Evolutionary conservation across 768 basidiomycete genomes (phyloP).

Genomic region (Lactifluus volemus): DNA sequence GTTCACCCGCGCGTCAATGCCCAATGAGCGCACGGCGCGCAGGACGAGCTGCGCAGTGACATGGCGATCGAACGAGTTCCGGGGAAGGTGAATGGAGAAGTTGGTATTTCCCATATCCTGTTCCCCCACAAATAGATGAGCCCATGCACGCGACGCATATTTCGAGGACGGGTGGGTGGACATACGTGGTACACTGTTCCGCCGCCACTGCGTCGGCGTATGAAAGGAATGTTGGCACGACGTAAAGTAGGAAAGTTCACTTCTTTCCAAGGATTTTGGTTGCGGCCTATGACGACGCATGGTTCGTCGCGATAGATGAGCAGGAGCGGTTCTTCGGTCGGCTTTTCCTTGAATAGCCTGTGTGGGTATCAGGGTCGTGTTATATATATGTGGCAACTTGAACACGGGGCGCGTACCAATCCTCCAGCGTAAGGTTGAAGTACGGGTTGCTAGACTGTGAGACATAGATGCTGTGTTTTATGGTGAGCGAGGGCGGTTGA

Average conservation of each 20-base stretch:
- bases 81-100: slow-evolving; percentile 87
- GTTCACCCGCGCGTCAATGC: slow-evolving; percentile 70
- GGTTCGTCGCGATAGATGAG: slow-evolving; percentile 82
- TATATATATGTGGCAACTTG: no score
- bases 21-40: slow-evolving; percentile 67
- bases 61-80: slow-evolving; percentile 69
- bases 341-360: slow-evolving; percentile 77
- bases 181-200: slow-evolving; percentile 95
- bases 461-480: slow-evolving; percentile 51
- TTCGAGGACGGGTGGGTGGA: no score
- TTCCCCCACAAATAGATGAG: not conserved
- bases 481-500: not conserved
- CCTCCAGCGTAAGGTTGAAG: slow-evolving; percentile 86
- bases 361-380: slow-evolving; percentile 8
- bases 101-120: slow-evolving; percentile 98
- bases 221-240: slow-evolving; percentile 53
- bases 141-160: not conserved
- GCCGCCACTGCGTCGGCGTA: slow-evolving; percentile 84
- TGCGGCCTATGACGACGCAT: slow-evolving; percentile 89
- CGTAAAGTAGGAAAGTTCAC: slow-evolving; percentile 62
- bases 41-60: slow-evolving; percentile 71
- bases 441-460: slow-evolving; percentile 76
- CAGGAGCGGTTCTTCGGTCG: slow-evolving; percentile 58
- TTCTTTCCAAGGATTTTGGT: slow-evolving; percentile 99
- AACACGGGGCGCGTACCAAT: slow-evolving; percentile 51